phyloP scores from a whole-genome alignment of 345 rosid genomes.

The Salix udensis region DNA sequence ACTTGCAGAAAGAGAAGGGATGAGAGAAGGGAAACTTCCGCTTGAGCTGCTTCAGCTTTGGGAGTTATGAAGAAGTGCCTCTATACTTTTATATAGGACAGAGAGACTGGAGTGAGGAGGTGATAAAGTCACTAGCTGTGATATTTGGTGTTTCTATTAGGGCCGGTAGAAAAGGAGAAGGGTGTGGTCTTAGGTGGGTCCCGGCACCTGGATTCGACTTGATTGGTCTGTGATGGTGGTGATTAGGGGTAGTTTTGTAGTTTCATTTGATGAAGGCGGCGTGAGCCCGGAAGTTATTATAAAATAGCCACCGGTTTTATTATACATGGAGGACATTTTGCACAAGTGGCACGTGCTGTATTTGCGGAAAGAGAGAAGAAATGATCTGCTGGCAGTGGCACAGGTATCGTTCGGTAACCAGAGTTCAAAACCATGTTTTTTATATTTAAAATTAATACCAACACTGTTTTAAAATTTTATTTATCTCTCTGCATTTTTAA shows the following conservation, averaged over 20 bases:
- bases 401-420: too few species aligned
- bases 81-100: not conserved
- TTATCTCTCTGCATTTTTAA: too few species aligned
- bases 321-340: not conserved
- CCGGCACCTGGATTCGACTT: not conserved
- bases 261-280: not conserved
- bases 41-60: constrained; percentile 16
- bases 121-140: constrained; percentile 23
- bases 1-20: constrained; percentile 1
- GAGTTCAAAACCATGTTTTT: too few species aligned
- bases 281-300: not conserved
- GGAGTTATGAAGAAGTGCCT: not conserved
- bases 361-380: constrained; percentile 12
- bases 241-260: not conserved
- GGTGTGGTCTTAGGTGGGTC: not conserved
- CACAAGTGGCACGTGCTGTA: constrained; percentile 12
- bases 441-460: too few species aligned
- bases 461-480: too few species aligned
- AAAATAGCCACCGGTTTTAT: not conserved
- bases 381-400: not conserved
- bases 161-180: not conserved
- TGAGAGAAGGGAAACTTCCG: constrained; percentile 27
- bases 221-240: constrained; percentile 18
- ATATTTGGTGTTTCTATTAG: not conserved
- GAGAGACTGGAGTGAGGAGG: not conserved